A percentile compares a stretch with the other conserved stretches of the same genome.
phyloP scores from a whole-genome alignment of 2,329 filamentous ascomycete genomes.

The Botrytis hyacinthi region DNA sequence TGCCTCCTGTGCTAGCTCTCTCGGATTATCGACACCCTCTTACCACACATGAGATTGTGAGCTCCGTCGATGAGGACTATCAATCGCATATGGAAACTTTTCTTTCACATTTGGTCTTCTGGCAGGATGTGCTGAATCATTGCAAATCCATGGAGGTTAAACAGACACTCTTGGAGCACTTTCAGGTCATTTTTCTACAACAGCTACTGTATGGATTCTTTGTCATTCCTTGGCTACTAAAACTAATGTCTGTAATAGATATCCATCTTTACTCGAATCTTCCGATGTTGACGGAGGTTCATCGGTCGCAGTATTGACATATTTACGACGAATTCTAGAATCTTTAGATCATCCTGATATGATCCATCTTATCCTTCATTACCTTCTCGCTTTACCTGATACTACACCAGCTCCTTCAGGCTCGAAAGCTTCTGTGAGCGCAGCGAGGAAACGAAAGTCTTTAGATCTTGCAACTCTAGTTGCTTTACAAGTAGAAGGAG shows the following conservation, averaged over 20 bases:
- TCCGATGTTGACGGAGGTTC: constrained; percentile 97
- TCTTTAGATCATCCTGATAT: constrained; percentile 90
- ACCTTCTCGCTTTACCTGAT: constrained; percentile 80
- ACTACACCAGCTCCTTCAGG: constrained; percentile 36
- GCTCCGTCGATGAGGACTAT: constrained; percentile 71
- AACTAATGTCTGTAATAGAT: constrained; percentile 56
- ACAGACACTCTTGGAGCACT: constrained; percentile 90
- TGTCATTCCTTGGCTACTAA: background rate
- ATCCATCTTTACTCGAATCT: constrained; percentile 92
- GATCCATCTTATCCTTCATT: constrained; percentile 89
- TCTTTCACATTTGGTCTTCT: constrained; percentile 90
- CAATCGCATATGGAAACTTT: constrained; percentile 90
- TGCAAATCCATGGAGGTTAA: constrained; percentile 90
- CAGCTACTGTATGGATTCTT: constrained; percentile 71
- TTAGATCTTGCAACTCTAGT: constrained; percentile 81
- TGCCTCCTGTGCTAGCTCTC: constrained; percentile 81
- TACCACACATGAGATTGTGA: constrained; percentile 68
- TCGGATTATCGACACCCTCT: constrained; percentile 81
- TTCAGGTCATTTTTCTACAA: constrained; percentile 93
- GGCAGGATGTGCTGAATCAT: constrained; percentile 97
- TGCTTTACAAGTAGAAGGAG: constrained; percentile 68
- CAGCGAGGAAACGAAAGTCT: constrained; percentile 79
- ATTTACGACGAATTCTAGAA: constrained; percentile 86
- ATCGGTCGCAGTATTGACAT: constrained; percentile 91
- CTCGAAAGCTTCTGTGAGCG: constrained; percentile 56